Conservation (phyloP, 2,329 filamentous ascomycete genomes). For the Colletotrichum navitas region DNA sequence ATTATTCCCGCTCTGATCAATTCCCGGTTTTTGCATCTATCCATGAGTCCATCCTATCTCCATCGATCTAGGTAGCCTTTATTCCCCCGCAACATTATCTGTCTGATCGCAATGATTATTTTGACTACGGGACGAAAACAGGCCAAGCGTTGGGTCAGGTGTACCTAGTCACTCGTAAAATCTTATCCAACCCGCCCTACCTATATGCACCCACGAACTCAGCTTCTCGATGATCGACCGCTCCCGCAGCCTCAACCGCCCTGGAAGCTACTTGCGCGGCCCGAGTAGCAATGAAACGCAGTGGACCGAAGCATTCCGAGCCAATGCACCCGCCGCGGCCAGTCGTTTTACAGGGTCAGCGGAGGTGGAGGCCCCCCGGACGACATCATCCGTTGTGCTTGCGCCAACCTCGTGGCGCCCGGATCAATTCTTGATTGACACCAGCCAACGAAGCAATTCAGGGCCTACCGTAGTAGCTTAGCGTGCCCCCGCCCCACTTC, state of each 20-base stretch:
- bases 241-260: constrained; percentile 5
- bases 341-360: background rate
- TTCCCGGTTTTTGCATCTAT: background rate
- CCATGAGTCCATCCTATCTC: constrained; percentile 18
- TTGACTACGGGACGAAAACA: background rate
- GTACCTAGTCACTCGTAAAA: background rate
- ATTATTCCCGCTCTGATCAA: constrained; percentile 3
- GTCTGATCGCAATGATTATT: background rate
- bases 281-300: constrained; percentile 22
- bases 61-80: background rate
- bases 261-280: constrained; percentile 1
- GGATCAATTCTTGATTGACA: constrained; percentile 1
- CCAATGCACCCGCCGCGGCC: background rate
- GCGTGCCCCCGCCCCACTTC: no score
- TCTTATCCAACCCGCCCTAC: background rate
- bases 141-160: background rate
- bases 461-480: background rate
- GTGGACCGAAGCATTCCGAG: constrained; percentile 3
- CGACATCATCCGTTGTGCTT: background rate
- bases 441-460: constrained; percentile 3
- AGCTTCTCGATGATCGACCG: background rate
- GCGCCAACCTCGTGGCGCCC: background rate
- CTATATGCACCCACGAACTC: background rate
- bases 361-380: constrained; percentile 15
- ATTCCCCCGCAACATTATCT: constrained; percentile 12